Evolutionary conservation across 2,329 filamentous ascomycete species (phyloP).

Genomic region (Trichoderma sp.): DNA sequence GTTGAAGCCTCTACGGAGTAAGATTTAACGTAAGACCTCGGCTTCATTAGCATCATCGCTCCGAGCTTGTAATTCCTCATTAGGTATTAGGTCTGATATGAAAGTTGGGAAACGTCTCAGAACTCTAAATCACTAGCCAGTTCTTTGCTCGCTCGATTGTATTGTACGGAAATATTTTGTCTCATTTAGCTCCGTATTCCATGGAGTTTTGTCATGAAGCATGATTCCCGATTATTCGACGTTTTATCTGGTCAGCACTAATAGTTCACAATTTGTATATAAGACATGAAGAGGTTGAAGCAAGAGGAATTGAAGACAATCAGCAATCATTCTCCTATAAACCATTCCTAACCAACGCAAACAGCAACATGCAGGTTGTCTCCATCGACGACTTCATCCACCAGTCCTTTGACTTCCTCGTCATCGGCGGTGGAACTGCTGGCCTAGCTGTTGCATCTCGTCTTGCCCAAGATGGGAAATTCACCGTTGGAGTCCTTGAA

Average conservation of each 20-base stretch:
- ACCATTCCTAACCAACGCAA: not conserved
- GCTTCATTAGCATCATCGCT: no score
- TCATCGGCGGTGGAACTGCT: conserved; percentile 57
- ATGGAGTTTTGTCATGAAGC: not conserved
- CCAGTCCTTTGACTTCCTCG: conserved; percentile 38
- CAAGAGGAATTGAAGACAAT: not conserved
- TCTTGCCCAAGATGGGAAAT: conserved; percentile 42
- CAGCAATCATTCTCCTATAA: not conserved
- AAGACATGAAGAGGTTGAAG: not conserved
- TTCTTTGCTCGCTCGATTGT: not conserved
- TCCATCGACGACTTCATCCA: conserved; percentile 29
- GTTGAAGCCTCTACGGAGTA: not conserved
- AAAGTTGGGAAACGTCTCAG: no score
- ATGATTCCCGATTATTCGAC: not conserved
- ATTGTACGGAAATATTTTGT: not conserved
- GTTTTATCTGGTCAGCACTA: not conserved
- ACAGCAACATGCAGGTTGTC: not conserved
- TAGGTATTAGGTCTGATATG: not conserved
- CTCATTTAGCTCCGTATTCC: not conserved
- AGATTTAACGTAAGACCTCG: not conserved
- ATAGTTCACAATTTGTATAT: not conserved
- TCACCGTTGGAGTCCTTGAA: conserved; percentile 36
- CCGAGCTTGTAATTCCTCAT: not conserved
- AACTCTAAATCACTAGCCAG: not conserved
- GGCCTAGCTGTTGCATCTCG: conserved; percentile 53